These are phyloP conservation scores for Udeniomyces megalosporus DNA, from an alignment of 768 basidiomycete species.

Conservation along the genomic window DNA sequence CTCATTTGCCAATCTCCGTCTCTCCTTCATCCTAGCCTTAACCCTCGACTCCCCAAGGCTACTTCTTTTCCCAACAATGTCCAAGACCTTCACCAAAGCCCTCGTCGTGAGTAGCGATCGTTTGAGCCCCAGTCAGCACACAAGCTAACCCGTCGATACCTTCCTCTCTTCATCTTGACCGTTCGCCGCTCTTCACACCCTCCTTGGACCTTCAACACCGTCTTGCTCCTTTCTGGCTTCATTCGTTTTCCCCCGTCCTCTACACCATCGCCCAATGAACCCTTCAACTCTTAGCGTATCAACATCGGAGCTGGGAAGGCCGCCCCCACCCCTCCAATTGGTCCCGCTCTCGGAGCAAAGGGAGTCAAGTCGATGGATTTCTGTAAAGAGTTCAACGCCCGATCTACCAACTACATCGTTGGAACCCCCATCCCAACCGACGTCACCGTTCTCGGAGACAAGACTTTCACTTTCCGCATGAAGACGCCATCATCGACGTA, in stretches of 20 bases:
- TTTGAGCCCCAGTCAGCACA: background rate
- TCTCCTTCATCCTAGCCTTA: no score
- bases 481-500: constrained; percentile 59
- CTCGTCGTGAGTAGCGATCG: background rate
- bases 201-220: background rate
- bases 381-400: constrained; percentile 99
- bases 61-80: background rate
- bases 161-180: background rate
- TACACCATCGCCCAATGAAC: background rate
- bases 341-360: constrained; percentile 90
- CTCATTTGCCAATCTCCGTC: no score
- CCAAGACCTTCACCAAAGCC: background rate
- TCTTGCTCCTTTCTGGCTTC: background rate
- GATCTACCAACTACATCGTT: constrained; percentile 68
- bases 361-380: constrained; percentile 99
- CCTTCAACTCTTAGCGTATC: constrained; percentile 32
- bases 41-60: no score
- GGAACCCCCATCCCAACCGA: constrained; percentile 81
- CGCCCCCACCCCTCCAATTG: constrained; percentile 86
- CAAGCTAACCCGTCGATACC: background rate
- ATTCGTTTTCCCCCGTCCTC: background rate
- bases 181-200: background rate
- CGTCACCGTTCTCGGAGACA: constrained; percentile 85
- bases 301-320: constrained; percentile 87
- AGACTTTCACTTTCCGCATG: constrained; percentile 80